A percentile compares a stretch with the other conserved stretches of the same genome.
Evolutionary conservation across 78 protist species (phyloP).

Genomic region (Dictyostelium firmibasis): DNA sequence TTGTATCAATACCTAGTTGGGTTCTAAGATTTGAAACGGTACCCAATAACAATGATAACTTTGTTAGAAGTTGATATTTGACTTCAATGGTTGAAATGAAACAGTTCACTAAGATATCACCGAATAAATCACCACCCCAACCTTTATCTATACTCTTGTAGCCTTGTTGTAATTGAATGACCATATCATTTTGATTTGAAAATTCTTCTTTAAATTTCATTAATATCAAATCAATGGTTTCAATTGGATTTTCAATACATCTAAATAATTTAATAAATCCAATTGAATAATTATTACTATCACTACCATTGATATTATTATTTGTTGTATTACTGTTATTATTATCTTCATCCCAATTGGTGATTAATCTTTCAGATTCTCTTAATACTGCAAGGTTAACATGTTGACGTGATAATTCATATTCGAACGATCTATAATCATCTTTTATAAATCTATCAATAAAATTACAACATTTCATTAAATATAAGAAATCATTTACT

Average conservation of each 20-base stretch:
- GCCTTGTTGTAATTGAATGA: neutral
- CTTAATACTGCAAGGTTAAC: neutral
- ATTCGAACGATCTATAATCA: neutral
- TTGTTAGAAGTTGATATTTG: neutral
- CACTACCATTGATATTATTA: neutral
- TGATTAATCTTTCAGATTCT: neutral
- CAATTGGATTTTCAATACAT: neutral
- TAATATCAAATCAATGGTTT: neutral
- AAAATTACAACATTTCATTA: conserved; percentile 26
- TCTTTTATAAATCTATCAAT: neutral
- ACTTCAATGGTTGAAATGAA: neutral
- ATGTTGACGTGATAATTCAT: neutral
- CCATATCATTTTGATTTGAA: neutral
- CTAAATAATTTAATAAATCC: conserved; percentile 10
- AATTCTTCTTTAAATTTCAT: neutral
- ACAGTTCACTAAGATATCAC: neutral
- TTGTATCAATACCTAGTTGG: neutral
- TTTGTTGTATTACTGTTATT: neutral
- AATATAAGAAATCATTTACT: neutral
- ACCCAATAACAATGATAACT: neutral
- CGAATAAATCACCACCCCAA: conserved; percentile 31
- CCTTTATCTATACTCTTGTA: neutral
- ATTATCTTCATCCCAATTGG: neutral
- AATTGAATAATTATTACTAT: neutral
- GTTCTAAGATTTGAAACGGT: conserved; percentile 2